Conservation (phyloP, 2,329 filamentous ascomycete genomes). For the Botrytis deweyae region DNA sequence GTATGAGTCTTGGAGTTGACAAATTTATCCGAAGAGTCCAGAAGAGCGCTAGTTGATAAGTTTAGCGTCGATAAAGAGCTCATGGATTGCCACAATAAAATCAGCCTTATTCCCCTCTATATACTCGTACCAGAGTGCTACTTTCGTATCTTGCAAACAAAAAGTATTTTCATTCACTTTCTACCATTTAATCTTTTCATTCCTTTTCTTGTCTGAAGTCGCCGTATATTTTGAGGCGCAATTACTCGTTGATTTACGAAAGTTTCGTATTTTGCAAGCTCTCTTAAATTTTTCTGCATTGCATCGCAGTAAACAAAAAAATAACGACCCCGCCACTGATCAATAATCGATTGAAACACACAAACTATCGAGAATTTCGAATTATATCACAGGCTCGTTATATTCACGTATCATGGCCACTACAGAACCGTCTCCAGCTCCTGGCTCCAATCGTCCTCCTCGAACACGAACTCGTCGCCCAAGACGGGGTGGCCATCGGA, state of each 20-base stretch:
- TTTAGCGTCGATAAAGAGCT: neutral
- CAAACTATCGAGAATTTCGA: slow-evolving; percentile 13
- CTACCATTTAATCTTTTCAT: neutral
- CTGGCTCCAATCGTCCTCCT: slow-evolving; percentile 27
- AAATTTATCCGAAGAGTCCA: slow-evolving; percentile 13
- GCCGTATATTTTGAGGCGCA: slow-evolving; percentile 39
- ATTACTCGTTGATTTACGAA: neutral
- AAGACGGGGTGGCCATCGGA: slow-evolving; percentile 32
- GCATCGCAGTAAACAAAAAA: neutral
- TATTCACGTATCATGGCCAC: slow-evolving; percentile 28
- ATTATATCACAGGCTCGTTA: neutral
- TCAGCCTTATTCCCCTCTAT: slow-evolving; percentile 13
- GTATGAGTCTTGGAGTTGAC: slow-evolving; percentile 11
- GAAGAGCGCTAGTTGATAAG: slow-evolving; percentile 1
- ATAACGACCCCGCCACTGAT: slow-evolving; percentile 23
- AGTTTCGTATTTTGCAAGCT: neutral
- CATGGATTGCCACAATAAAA: slow-evolving; percentile 19
- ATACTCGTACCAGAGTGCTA: neutral
- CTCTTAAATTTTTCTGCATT: neutral
- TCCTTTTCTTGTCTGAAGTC: slow-evolving; percentile 35
- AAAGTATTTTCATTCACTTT: neutral
- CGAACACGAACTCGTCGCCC: slow-evolving; percentile 31
- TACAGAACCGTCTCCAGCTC: slow-evolving; percentile 24
- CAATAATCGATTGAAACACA: slow-evolving; percentile 2
- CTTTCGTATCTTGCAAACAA: neutral